Conservation (phyloP, 1,139 yeast genomes). For the Nakaseomyces delphensis region DNA sequence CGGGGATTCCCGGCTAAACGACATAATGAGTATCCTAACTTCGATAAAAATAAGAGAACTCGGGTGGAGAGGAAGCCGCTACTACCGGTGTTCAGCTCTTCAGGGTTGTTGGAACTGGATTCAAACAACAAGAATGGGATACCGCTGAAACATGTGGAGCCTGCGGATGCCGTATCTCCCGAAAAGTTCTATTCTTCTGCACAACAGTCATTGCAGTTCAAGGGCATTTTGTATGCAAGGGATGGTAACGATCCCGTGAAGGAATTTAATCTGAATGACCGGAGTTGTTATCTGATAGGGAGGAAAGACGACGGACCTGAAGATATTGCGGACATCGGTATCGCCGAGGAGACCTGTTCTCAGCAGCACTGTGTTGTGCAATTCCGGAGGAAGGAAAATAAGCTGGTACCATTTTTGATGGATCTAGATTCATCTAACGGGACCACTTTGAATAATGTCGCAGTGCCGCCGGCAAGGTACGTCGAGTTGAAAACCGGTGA, state of each 20-base stretch:
- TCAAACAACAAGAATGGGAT: conserved; percentile 36
- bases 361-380: conserved; percentile 53
- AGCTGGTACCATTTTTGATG: conserved; percentile 37
- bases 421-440: conserved; percentile 51
- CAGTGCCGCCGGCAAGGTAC: conserved; percentile 39
- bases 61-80: not conserved
- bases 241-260: conserved; percentile 16
- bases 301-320: conserved; percentile 20
- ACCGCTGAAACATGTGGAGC: conserved; percentile 39
- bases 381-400: conserved; percentile 30
- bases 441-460: conserved; percentile 41
- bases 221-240: conserved; percentile 18
- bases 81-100: conserved; percentile 34
- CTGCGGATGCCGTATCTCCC: conserved; percentile 36
- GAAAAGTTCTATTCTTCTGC: conserved; percentile 18
- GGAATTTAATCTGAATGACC: conserved; percentile 29
- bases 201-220: conserved; percentile 28
- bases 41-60: conserved; percentile 5
- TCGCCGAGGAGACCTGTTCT: conserved; percentile 40
- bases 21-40: not conserved
- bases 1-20: no score
- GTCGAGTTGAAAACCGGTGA: conserved; percentile 44
- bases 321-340: conserved; percentile 37
- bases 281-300: conserved; percentile 38
- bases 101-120: conserved; percentile 42